Evolutionary conservation across 2,329 filamentous ascomycete species (phyloP), one percentile per base, ranked within the genome.

Genomic region (Paramyrothecium roridum): DNA sequence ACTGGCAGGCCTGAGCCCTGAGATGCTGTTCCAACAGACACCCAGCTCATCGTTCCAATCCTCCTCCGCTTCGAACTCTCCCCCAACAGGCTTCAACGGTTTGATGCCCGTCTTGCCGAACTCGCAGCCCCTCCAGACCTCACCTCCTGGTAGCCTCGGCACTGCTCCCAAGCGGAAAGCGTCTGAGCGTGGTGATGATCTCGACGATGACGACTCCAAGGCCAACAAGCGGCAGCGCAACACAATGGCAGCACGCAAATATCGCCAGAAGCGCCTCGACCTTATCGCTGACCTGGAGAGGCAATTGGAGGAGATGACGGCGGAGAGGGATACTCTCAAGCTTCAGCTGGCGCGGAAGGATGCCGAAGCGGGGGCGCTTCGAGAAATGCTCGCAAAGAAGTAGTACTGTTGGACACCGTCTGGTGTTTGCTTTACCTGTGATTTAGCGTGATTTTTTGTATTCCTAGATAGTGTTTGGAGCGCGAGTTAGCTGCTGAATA

Each of bases 231-330:
- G 87, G 26, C 81, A 83, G 58, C 81, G 83, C 58, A 90, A 90
- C 69, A 90, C 86, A 16, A 78, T 88, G 58, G 87, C 87, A n/a
- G 87, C 87, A 30, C 80, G 85, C 58, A 85, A 87, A 58, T 90
- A 89, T 66, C 83, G 87, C 23, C 86, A 90, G 67, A 88, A 87
- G 68, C 83, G 86, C 48, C 78, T 89, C 34, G 86, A 90, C 62
- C 83, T 85, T 58, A 82, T 89, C 68, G 73, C 72, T 23, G 80
- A 83, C 57, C 76, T 90, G 33, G 86, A 90, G 68, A 69, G 73
- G 10, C 79, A 82, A 20, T 72, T 90, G 46, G 79, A 79, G 49
- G 77, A 80, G 47, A 79, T 86, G 65, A 81, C 81, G 56, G 70
- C 77, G 50, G 87, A 90, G 65, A 73, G 85, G 19, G 86, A 90